phyloP scores from a whole-genome alignment of 2,329 filamentous ascomycete genomes.

The Fusarium sp. region DNA sequence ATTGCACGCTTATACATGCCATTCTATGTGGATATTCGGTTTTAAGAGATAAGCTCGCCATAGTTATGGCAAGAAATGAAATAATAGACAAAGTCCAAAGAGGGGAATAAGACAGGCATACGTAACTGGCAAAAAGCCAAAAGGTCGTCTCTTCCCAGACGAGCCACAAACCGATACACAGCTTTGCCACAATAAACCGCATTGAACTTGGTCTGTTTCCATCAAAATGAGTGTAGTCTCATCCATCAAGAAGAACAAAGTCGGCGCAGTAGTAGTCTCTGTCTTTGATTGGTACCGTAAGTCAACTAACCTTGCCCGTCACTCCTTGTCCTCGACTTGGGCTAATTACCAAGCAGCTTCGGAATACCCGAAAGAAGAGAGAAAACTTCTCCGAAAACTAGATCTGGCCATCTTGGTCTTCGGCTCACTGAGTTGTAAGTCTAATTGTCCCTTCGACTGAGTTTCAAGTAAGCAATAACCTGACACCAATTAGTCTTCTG shows the following conservation, averaged over 20 bases:
- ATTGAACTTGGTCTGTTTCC: fast-evolving
- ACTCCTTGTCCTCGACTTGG: background rate
- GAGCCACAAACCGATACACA: no score
- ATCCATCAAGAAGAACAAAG: background rate
- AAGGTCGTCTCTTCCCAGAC: fast-evolving
- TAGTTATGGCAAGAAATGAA: background rate
- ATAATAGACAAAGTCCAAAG: fast-evolving
- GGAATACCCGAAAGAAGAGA: background rate
- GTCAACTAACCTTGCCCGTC: background rate
- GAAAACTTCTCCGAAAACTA: conserved; percentile 6
- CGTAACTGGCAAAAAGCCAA: fast-evolving
- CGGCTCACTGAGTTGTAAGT: background rate
- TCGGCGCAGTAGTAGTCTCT: background rate
- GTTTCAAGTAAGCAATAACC: no score
- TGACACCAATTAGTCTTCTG: conserved; percentile 8
- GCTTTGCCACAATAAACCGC: no score
- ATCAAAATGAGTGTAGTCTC: background rate
- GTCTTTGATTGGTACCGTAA: conserved; percentile 16
- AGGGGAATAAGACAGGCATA: background rate
- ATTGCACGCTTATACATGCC: fast-evolving
- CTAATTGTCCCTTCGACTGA: no score
- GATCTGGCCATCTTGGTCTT: conserved; percentile 6
- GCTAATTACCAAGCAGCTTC: background rate
- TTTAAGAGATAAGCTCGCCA: background rate
- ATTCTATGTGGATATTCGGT: background rate